Conservation (phyloP, 495 filamentous ascomycete genomes). For the Aspergillus cristatus region DNA sequence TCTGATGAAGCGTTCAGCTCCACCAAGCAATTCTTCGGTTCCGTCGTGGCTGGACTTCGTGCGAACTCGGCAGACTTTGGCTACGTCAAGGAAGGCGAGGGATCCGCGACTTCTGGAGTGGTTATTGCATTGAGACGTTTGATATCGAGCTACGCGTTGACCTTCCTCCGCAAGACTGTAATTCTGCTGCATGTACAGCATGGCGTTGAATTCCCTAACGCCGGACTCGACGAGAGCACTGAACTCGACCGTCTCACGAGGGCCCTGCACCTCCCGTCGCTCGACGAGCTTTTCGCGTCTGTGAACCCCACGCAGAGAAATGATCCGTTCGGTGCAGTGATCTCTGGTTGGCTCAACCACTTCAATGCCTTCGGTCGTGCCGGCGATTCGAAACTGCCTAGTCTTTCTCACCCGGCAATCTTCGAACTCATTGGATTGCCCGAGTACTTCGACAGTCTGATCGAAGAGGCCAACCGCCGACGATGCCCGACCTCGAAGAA, state of each 20-base stretch:
- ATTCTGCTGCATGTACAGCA: constrained; percentile 81
- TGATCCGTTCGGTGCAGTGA: constrained; percentile 39
- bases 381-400: constrained; percentile 33
- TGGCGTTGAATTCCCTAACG: constrained; percentile 77
- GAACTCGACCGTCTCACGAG: constrained; percentile 79
- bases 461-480: constrained; percentile 78
- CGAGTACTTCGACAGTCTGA: constrained; percentile 83
- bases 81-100: constrained; percentile 36
- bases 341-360: constrained; percentile 75
- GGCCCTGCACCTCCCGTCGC: constrained; percentile 60
- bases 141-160: constrained; percentile 71
- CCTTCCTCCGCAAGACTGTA: constrained; percentile 77
- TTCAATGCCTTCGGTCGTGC: constrained; percentile 36
- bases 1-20: constrained; percentile 21
- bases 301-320: constrained; percentile 23
- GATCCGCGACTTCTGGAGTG: constrained; percentile 27
- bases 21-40: constrained; percentile 33
- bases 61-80: constrained; percentile 34
- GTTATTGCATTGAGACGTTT: constrained; percentile 42
- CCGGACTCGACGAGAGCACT: constrained; percentile 55
- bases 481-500: constrained; percentile 85
- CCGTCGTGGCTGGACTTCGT: constrained; percentile 33
- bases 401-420: constrained; percentile 74
- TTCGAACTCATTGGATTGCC: constrained; percentile 91
- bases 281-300: constrained; percentile 66